Base-by-base conservation (phyloP, 305 asterid species). In the Rubia peregrina region DNA sequence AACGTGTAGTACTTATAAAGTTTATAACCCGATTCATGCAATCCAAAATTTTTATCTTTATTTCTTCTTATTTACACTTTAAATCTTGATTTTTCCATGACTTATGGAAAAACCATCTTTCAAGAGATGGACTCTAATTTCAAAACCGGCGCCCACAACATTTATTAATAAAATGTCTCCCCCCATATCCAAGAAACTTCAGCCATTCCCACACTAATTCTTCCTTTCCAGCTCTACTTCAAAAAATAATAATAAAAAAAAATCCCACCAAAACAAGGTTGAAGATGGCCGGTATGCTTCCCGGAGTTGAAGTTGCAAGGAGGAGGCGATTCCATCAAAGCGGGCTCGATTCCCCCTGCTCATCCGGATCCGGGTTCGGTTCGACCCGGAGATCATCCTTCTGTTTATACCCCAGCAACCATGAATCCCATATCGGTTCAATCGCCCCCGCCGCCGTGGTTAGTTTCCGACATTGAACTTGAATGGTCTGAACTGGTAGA, bases 311-410 rank as follows among this genome's bases (percentile, higher is more conserved):
- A 64, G 72, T 79, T 68, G 84, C 86, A 8, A 77, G 86, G 44
- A 75, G 86, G 26, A 79, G 86, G 7, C 75, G 84, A 65, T 59
- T 80, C 65, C 86, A 79, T 80, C 79, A 70, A 33, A 80, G 80
- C 61, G 74, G 77, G 30, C 40, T 74, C 38, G 80, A 79, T 77
- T 70, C 82, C 55, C 73, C 84, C 0, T 21, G 16, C 16, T 41
- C 69, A 26, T 46, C 78, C 17, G 33, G 26, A 26, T 48, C 51
- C 41, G 73, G 36, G 0, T 14, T 10, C 57, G 61, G 51, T 22
- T 66, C 68, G 24, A 79, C 76, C 24, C 80, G 93, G 61, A 85
- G 88, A 9, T 73, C 90, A 9, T 83, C 88, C 53, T 82, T 84
- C 46, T 85, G 84, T 57, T 59, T 82, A 4, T 76, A 82, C 66